These are phyloP conservation scores for Eutrema heterophyllum DNA, from an alignment of 345 rosid genomes.

Conservation along the genomic window DNA sequence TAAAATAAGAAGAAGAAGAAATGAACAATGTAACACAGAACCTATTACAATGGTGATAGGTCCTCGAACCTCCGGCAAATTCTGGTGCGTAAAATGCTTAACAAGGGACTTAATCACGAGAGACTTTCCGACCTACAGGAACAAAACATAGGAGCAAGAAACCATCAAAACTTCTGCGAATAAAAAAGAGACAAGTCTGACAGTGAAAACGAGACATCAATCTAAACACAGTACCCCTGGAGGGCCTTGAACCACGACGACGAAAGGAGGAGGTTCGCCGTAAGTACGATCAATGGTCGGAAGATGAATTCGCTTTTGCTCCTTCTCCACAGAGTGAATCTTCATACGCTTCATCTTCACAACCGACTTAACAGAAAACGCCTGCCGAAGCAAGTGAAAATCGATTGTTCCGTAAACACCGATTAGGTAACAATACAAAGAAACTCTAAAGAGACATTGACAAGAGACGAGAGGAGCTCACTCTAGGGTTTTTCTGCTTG, in stretches of 20 bases:
- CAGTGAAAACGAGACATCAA: not conserved
- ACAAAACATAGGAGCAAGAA: conserved; percentile 1
- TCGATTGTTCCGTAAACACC: not conserved
- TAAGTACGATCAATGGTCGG: conserved; percentile 77
- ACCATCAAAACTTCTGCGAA: not conserved
- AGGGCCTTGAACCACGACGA: conserved; percentile 91
- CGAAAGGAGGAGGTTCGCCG: conserved; percentile 75
- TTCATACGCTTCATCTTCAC: conserved; percentile 61
- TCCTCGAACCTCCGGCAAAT: conserved; percentile 83
- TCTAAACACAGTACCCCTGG: conserved; percentile 50
- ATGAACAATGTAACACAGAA: conserved; percentile 23
- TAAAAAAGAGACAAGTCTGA: not conserved
- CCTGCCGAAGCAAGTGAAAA: conserved; percentile 35
- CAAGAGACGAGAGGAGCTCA: conserved; percentile 5
- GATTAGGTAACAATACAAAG: not conserved
- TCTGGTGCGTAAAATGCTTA: conserved; percentile 73
- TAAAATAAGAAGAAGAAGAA: not conserved
- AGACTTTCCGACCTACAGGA: conserved; percentile 84
- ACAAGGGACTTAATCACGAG: conserved; percentile 71
- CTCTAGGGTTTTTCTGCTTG: conserved; percentile 67
- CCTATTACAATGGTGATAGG: conserved; percentile 89
- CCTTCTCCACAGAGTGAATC: conserved; percentile 72
- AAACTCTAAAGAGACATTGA: not conserved
- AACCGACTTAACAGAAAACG: conserved; percentile 60
- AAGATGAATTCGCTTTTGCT: conserved; percentile 75